Evolutionary conservation across 495 filamentous ascomycete genomes (phyloP).

Genomic region (Pyronema domesticum): DNA sequence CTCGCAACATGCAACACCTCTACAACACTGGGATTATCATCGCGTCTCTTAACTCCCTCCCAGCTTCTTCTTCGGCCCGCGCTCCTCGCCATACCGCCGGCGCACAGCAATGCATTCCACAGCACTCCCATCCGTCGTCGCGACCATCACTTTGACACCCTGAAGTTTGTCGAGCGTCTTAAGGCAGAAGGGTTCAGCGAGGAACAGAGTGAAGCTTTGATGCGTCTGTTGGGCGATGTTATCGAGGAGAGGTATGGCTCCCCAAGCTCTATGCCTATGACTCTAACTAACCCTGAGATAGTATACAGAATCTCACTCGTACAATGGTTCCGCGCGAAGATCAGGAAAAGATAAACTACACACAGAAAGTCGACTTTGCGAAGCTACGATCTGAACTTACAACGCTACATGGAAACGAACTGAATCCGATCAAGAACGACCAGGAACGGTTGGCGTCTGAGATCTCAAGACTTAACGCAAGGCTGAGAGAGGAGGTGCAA

Average conservation of each 20-base stretch:
- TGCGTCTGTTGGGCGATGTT: conserved; percentile 90
- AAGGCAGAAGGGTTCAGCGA: conserved; percentile 87
- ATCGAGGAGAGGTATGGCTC: conserved; percentile 66
- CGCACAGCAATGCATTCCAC: conserved; percentile 38
- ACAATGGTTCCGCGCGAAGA: conserved; percentile 98
- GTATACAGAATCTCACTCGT: conserved; percentile 91
- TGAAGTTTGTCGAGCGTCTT: conserved; percentile 88
- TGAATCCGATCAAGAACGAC: conserved; percentile 65
- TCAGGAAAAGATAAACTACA: conserved; percentile 73
- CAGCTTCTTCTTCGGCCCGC: background rate
- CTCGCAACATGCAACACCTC: background rate
- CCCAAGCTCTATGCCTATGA: background rate
- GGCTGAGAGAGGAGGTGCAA: conserved; percentile 81
- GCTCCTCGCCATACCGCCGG: background rate
- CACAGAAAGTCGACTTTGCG: conserved; percentile 98
- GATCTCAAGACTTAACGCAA: conserved; percentile 72
- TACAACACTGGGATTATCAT: background rate
- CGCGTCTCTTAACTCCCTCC: background rate
- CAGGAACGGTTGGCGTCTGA: conserved; percentile 91
- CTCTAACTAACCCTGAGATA: conserved; percentile 14
- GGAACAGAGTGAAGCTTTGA: conserved; percentile 87
- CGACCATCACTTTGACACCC: conserved; percentile 95
- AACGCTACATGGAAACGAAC: conserved; percentile 76
- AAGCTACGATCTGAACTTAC: conserved; percentile 90
- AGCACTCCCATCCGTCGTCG: conserved; percentile 39